Evolutionary conservation across 768 basidiomycete species (phyloP), one percentile per base, ranked within the genome.

Genomic region (Dictyophora rubrovolvata): DNA sequence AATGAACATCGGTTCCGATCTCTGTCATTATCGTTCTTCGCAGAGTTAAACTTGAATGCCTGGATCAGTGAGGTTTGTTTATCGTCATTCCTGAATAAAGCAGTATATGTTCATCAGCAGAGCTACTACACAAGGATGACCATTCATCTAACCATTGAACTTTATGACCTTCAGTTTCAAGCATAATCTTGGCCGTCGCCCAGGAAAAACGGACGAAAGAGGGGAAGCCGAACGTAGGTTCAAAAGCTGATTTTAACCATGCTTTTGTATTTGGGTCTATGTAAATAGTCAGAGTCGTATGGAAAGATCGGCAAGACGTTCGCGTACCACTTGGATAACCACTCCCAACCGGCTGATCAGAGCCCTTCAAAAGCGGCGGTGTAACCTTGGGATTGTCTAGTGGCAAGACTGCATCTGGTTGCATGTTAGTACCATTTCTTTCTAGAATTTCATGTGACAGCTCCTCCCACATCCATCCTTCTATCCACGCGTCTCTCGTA

Each of bases 221-320:
- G 0, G 95, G 95, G 66, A 83, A 95, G 5, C 96, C 96, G 68
- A 99, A 99, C 1, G 91, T 86, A 1, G 86, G 87, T 57, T 97
- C 86, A 12, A 97, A 66, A 0, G 86, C 78, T 0, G 75, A 69
- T 63, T 80, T 80, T 12, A 99, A 75, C 90, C 92, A 98, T 0
- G 82, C 82, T 65, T 93, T 82, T 0, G 96, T 98, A 65, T 87
- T 91, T 0, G 96, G 95, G 72, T 99, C 95, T 89, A 64, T 12
- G 54, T 36, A 35, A 35, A 48, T 20, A 22, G 57, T 53, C 42
- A 47, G 5, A 52, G 48, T 49, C 33, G 37, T 9, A 47, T 14
- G 48, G 42, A 5, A 11, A 53, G 37, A 33, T 28, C 21, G 22
- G 4, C 1, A 10, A 56, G 17, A 17, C 53, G 46, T 21, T 36